These are phyloP conservation scores for Yamadazyma epiphylla DNA, from an alignment of 1,139 yeast genomes.

Conservation along the genomic window DNA sequence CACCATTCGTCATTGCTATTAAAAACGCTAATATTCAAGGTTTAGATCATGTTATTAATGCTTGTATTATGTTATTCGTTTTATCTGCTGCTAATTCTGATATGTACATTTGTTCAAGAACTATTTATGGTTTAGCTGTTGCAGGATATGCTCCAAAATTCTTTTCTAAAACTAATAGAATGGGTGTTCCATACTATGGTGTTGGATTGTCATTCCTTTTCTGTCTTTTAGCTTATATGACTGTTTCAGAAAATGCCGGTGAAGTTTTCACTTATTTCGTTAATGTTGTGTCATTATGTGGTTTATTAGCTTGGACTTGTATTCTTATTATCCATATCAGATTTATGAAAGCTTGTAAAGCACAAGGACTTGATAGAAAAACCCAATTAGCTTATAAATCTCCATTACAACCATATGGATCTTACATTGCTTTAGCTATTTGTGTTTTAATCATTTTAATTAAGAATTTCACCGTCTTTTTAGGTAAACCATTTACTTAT, in stretches of 20 bases:
- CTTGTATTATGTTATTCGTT: constrained; percentile 41
- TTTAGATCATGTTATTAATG: constrained; percentile 45
- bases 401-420: constrained; percentile 66
- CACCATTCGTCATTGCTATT: constrained; percentile 63
- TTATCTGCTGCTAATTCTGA: constrained; percentile 48
- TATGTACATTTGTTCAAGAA: constrained; percentile 46
- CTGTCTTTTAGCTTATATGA: constrained; percentile 63
- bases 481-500: constrained; percentile 45
- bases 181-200: constrained; percentile 38
- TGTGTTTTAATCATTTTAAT: constrained; percentile 56
- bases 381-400: constrained; percentile 53
- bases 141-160: constrained; percentile 52
- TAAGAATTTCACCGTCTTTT: constrained; percentile 72
- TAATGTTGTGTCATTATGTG: constrained; percentile 70
- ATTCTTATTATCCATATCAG: constrained; percentile 59
- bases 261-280: constrained; percentile 63
- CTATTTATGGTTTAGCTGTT: constrained; percentile 40
- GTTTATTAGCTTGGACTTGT: constrained; percentile 68
- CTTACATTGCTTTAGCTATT: constrained; percentile 54
- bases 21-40: constrained; percentile 40
- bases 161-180: constrained; percentile 37
- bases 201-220: constrained; percentile 37
- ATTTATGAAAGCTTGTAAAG: constrained; percentile 63
- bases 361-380: constrained; percentile 47
- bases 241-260: constrained; percentile 48